Percentiles rank a stretch among this genome's conserved stretches.
Evolutionary conservation across 2,329 filamentous ascomycete species (phyloP).

Genomic region (Rhynchosporium graminicola): DNA sequence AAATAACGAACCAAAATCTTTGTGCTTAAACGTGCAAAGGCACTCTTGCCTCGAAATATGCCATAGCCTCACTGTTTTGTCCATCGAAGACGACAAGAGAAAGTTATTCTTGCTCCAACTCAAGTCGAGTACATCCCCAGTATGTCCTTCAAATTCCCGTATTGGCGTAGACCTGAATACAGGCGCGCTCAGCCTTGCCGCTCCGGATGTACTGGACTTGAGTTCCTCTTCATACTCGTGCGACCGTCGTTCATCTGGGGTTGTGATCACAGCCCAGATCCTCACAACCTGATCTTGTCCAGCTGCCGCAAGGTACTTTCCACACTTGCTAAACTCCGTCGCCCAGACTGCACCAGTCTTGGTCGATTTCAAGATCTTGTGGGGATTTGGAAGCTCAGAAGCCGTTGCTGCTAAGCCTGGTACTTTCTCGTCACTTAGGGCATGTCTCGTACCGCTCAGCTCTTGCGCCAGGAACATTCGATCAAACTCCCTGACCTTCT

Average conservation of each 20-base stretch:
- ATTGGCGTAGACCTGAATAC: conserved; percentile 82
- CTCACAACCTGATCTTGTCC: conserved; percentile 85
- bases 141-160: conserved; percentile 81
- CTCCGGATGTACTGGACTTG: conserved; percentile 46
- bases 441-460: conserved; percentile 60
- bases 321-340: conserved; percentile 89
- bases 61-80: conserved; percentile 95
- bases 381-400: conserved; percentile 27
- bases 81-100: conserved; percentile 92
- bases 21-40: conserved; percentile 90
- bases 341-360: conserved; percentile 77
- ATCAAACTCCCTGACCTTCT: conserved; percentile 80
- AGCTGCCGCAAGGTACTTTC: conserved; percentile 86
- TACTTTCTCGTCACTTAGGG: conserved; percentile 38
- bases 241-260: conserved; percentile 71
- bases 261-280: conserved; percentile 86
- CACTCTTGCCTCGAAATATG: conserved; percentile 84
- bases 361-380: conserved; percentile 33
- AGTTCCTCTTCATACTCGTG: conserved; percentile 71
- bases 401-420: conserved; percentile 29
- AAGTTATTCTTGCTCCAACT: conserved; percentile 99
- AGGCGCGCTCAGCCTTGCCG: conserved; percentile 77
- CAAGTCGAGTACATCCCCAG: conserved; percentile 81
- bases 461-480: conserved; percentile 91
- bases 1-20: conserved; percentile 61